These are phyloP conservation scores for Kodamaea derodonti DNA, from an alignment of 1,139 yeast genomes.

Conservation along the genomic window DNA sequence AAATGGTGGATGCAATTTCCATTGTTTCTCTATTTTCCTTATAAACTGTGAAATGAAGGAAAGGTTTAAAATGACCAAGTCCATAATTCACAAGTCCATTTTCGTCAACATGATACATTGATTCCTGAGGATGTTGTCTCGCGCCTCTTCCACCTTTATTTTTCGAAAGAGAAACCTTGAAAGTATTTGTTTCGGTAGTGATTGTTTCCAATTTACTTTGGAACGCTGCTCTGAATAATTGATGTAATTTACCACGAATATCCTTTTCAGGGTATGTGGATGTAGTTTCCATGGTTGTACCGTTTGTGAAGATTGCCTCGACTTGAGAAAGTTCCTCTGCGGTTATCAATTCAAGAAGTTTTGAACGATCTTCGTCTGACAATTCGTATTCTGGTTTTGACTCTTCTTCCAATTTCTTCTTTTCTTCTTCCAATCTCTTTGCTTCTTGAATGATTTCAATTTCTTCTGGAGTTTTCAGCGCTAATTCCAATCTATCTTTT, in stretches of 20 bases:
- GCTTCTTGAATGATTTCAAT: constrained; percentile 29
- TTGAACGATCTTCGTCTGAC: constrained; percentile 38
- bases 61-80: constrained; percentile 66
- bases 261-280: constrained; percentile 63
- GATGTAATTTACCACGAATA: constrained; percentile 72
- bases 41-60: constrained; percentile 74
- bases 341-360: constrained; percentile 55
- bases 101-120: constrained; percentile 49
- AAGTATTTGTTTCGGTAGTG: constrained; percentile 66
- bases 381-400: constrained; percentile 41
- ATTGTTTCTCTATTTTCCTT: constrained; percentile 96
- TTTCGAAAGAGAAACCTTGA: constrained; percentile 52
- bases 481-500: constrained; percentile 35
- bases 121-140: constrained; percentile 36
- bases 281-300: constrained; percentile 57
- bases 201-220: constrained; percentile 72
- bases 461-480: constrained; percentile 33
- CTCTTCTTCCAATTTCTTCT: constrained; percentile 11
- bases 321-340: constrained; percentile 55
- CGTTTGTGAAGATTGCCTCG: constrained; percentile 52
- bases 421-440: constrained; percentile 21
- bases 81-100: constrained; percentile 50
- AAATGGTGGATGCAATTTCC: constrained; percentile 80
- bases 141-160: constrained; percentile 20
- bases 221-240: constrained; percentile 69